phyloP scores from a whole-genome alignment of 441 rosid genomes.

The Gossypium trilobum region DNA sequence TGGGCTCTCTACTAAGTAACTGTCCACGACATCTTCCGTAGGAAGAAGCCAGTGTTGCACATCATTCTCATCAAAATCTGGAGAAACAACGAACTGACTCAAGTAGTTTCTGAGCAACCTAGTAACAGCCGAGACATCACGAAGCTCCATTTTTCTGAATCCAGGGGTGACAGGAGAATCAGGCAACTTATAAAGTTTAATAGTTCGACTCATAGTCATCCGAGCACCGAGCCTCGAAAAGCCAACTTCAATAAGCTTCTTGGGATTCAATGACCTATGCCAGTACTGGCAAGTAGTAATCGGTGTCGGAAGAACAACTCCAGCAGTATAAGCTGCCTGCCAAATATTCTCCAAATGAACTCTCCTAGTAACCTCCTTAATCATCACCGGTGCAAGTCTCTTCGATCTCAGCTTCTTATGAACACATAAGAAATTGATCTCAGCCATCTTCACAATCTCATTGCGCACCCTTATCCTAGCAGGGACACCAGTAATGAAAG shows the following conservation, averaged over 20 bases:
- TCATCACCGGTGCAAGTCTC: conserved; percentile 91
- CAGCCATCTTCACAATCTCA: conserved; percentile 75
- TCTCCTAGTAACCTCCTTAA: conserved; percentile 86
- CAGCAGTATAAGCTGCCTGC: conserved; percentile 95
- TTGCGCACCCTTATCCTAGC: conserved; percentile 73
- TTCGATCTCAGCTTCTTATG: conserved; percentile 89
- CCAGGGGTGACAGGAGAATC: conserved; percentile 72
- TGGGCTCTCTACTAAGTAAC: conserved; percentile 76
- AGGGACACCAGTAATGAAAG: conserved; percentile 79
- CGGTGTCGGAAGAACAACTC: conserved; percentile 90
- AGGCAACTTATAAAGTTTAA: conserved; percentile 72
- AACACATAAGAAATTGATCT: conserved; percentile 88
- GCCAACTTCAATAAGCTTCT: conserved; percentile 92
- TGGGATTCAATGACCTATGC: conserved; percentile 92
- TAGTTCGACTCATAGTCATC: conserved; percentile 93
- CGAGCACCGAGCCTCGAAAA: conserved; percentile 84
- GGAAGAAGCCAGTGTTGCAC: conserved; percentile 95
- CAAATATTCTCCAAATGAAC: conserved; percentile 85
- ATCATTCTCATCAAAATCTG: conserved; percentile 75
- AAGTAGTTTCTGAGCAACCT: conserved; percentile 61
- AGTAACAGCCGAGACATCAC: conserved; percentile 80
- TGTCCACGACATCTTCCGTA: conserved; percentile 59
- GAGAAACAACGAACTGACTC: conserved; percentile 63
- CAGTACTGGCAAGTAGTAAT: conserved; percentile 83
- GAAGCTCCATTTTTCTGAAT: conserved; percentile 77